A percentile compares a stretch with the other conserved stretches of the same genome.
Conservation (phyloP, 345 rosid genomes). For the Acer campestre region DNA sequence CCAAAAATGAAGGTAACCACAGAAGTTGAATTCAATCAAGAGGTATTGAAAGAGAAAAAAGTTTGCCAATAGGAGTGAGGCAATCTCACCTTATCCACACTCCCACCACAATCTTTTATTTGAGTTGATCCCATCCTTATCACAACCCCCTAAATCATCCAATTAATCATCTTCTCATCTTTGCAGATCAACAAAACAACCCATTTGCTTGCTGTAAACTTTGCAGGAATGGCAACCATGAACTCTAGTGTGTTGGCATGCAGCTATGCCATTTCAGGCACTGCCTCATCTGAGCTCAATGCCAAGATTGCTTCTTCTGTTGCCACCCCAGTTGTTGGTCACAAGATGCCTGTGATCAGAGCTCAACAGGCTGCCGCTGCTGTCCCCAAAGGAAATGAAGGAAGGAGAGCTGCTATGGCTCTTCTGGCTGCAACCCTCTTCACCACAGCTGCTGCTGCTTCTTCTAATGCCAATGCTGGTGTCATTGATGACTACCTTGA, state of each 20-base stretch:
- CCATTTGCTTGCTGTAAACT: background rate
- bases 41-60: background rate
- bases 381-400: conserved; percentile 43
- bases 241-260: conserved; percentile 85
- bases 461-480: conserved; percentile 76
- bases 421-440: conserved; percentile 75
- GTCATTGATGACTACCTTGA: conserved; percentile 94
- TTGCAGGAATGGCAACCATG: conserved; percentile 65
- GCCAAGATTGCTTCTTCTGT: conserved; percentile 50
- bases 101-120: conserved; percentile 66
- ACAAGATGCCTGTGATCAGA: conserved; percentile 39
- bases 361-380: conserved; percentile 10
- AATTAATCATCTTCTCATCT: background rate
- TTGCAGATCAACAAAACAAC: background rate
- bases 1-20: conserved; percentile 34
- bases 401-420: conserved; percentile 76
- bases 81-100: conserved; percentile 98
- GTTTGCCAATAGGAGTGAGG: conserved; percentile 73
- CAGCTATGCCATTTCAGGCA: conserved; percentile 68
- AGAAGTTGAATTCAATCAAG: background rate
- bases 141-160: conserved; percentile 28
- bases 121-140: conserved; percentile 35
- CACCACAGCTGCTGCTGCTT: conserved; percentile 52
- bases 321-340: conserved; percentile 39
- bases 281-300: conserved; percentile 62